These are phyloP conservation scores for Lentinula aciculospora DNA, from an alignment of 768 basidiomycete genomes.

Conservation along the genomic window DNA sequence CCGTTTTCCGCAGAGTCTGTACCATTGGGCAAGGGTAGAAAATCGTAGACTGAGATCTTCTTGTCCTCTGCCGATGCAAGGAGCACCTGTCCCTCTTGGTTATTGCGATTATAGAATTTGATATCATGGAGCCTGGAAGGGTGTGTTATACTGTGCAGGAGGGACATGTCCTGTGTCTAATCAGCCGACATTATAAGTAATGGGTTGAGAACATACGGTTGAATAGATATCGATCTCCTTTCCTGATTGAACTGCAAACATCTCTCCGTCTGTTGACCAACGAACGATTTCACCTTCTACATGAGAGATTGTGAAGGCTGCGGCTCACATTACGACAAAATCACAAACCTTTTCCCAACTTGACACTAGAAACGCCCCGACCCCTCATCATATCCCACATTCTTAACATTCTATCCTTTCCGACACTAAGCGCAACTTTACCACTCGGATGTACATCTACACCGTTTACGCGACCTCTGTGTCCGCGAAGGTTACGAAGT, in stretches of 20 bases:
- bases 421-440: conserved; percentile 87
- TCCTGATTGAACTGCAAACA: conserved; percentile 76
- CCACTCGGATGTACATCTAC: conserved; percentile 92
- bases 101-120: conserved; percentile 57
- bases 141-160: conserved; percentile 69
- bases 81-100: conserved; percentile 53
- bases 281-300: conserved; percentile 86
- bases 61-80: conserved; percentile 89
- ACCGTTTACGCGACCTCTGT: conserved; percentile 88
- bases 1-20: neutral
- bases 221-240: conserved; percentile 79
- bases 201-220: conserved; percentile 41
- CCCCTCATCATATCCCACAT: conserved; percentile 99
- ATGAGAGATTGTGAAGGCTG: neutral
- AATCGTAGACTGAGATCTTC: conserved; percentile 72
- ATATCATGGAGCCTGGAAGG: conserved; percentile 82
- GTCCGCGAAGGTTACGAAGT: conserved; percentile 82
- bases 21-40: conserved; percentile 33
- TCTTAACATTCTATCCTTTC: conserved; percentile 80
- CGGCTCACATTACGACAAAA: neutral
- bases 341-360: conserved; percentile 76
- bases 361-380: conserved; percentile 81
- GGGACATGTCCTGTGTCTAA: conserved; percentile 62
- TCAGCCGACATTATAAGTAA: neutral
- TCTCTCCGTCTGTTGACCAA: conserved; percentile 74